Evolutionary conservation across 805 yeast species (phyloP).

Genomic region (Huiozyma naganishii): DNA sequence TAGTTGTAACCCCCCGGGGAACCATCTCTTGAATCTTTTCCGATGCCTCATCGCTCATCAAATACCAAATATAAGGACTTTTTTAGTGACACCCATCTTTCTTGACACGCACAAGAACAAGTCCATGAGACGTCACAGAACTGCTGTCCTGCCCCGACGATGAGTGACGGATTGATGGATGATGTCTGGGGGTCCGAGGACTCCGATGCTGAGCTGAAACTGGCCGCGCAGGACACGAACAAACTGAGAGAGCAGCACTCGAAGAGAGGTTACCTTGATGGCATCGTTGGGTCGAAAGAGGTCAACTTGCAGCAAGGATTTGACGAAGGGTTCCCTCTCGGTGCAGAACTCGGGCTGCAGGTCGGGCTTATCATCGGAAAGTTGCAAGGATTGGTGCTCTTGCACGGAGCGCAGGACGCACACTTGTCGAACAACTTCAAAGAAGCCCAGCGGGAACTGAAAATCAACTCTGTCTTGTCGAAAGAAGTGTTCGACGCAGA

Average conservation of each 20-base stretch:
- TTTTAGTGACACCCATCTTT: too few relatives aligned
- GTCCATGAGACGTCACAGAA: too few relatives aligned
- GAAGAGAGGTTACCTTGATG: slow-evolving; percentile 79
- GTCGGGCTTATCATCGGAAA: slow-evolving; percentile 58
- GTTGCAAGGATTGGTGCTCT: slow-evolving; percentile 28
- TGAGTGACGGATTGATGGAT: slow-evolving; percentile 1
- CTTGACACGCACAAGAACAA: too few relatives aligned
- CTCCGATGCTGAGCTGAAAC: background rate
- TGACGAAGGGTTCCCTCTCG: slow-evolving; percentile 66
- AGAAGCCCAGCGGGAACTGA: slow-evolving; percentile 42
- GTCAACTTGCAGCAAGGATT: slow-evolving; percentile 66
- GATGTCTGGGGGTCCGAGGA: slow-evolving; percentile 11
- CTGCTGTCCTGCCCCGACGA: background rate
- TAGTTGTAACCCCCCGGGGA: too few relatives aligned
- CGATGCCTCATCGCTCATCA: too few relatives aligned
- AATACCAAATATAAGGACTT: too few relatives aligned
- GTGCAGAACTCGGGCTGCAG: slow-evolving; percentile 55
- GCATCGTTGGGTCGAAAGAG: slow-evolving; percentile 60
- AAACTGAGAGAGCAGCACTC: slow-evolving; percentile 50
- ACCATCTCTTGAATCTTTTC: too few relatives aligned
- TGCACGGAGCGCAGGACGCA: slow-evolving; percentile 12
- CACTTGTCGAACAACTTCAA: slow-evolving; percentile 18
- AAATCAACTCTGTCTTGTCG: slow-evolving; percentile 47
- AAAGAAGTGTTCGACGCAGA: slow-evolving; percentile 43
- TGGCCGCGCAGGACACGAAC: slow-evolving; percentile 9